Conservation (phyloP, 2,329 filamentous ascomycete genomes). For the Fusarium humuli region DNA sequence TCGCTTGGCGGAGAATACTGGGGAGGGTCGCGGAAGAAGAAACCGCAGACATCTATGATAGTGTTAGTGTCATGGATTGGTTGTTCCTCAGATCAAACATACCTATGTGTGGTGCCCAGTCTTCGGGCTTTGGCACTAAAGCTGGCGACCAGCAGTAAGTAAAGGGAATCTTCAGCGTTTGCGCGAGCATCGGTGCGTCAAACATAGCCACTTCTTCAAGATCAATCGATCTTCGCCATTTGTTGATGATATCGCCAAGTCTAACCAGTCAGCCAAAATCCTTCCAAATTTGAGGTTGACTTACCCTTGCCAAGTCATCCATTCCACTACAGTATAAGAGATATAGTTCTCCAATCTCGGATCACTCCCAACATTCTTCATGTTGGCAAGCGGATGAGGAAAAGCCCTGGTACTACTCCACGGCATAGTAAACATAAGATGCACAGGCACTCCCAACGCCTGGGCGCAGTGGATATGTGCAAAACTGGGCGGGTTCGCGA, state of each 20-base stretch:
- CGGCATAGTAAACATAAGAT: conserved; percentile 72
- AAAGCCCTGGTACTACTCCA: conserved; percentile 80
- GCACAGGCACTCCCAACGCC: conserved; percentile 57
- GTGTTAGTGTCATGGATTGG: not conserved
- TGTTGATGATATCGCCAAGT: conserved; percentile 38
- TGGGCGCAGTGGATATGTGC: conserved; percentile 62
- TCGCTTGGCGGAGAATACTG: not conserved
- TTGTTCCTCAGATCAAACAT: fast-evolving
- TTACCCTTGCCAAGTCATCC: conserved; percentile 80
- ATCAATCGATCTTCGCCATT: conserved; percentile 30
- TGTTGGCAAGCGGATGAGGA: conserved; percentile 78
- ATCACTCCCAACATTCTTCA: conserved; percentile 61
- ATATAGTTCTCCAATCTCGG: conserved; percentile 70
- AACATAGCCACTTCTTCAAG: conserved; percentile 71
- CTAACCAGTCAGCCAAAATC: not conserved
- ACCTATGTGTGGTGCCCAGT: not conserved
- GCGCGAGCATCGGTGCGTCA: conserved; percentile 58
- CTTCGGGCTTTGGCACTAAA: not conserved
- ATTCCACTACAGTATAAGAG: conserved; percentile 77
- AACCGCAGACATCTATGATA: not conserved
- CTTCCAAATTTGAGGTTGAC: fast-evolving
- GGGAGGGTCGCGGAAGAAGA: not conserved
- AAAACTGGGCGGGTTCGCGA: conserved; percentile 63
- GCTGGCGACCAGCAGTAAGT: conserved; percentile 5
- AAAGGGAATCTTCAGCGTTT: not conserved